Conservation (phyloP, 441 rosid species). For the Aquilaria agallochum region DNA sequence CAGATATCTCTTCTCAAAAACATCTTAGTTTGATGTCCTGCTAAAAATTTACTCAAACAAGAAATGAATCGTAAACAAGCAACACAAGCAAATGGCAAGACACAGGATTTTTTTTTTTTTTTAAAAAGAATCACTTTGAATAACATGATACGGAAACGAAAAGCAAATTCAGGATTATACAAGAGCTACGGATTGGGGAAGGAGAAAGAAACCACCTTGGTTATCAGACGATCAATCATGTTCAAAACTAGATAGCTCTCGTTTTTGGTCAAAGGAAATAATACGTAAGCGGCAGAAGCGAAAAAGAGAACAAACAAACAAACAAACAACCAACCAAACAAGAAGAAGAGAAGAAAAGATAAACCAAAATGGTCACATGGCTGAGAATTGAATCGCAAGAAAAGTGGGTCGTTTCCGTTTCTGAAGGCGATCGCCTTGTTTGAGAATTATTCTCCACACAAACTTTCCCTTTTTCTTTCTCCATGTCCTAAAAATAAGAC, state of each 20-base stretch:
- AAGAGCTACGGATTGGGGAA: no score
- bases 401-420: slow-evolving; percentile 31
- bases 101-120: no score
- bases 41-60: no score
- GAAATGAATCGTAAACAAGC: no score
- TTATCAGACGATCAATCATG: slow-evolving; percentile 7
- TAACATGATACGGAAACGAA: no score
- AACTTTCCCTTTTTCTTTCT: slow-evolving; percentile 6
- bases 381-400: slow-evolving; percentile 26
- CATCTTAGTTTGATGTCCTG: no score
- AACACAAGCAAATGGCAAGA: no score
- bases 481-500: slow-evolving; percentile 13
- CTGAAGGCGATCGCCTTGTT: slow-evolving; percentile 24
- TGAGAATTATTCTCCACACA: slow-evolving; percentile 33
- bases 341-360: slow-evolving; percentile 3
- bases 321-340: slow-evolving; percentile 3
- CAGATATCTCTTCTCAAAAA: no score
- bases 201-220: slow-evolving; percentile 3
- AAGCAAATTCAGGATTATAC: no score
- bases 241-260: not conserved
- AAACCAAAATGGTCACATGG: slow-evolving; percentile 15
- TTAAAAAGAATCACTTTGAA: no score
- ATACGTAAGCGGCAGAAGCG: not conserved
- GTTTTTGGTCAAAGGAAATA: slow-evolving; percentile 2
- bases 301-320: not conserved